These are phyloP conservation scores for Talaromyces sp. DNA, from an alignment of 2,329 filamentous ascomycete species.

Conservation along the genomic window DNA sequence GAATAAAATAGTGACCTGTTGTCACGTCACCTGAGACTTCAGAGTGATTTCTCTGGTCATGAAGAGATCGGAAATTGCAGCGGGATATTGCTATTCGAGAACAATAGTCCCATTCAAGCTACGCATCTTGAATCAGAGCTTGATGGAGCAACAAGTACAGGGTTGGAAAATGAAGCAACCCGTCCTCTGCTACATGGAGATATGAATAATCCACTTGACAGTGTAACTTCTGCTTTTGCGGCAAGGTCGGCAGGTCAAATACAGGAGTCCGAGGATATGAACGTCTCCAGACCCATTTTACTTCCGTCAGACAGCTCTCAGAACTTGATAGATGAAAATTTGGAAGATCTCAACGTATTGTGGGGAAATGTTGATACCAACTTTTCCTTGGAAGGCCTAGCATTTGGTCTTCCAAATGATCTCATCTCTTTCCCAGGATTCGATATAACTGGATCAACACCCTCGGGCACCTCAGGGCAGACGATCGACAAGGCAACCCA, in stretches of 20 bases:
- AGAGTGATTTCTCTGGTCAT: slow-evolving; percentile 12
- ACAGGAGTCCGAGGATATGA: neutral
- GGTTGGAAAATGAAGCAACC: slow-evolving; percentile 3
- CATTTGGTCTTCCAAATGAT: slow-evolving; percentile 14
- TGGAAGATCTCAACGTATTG: slow-evolving; percentile 13
- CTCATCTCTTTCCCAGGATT: slow-evolving; percentile 14
- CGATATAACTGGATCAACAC: slow-evolving; percentile 11
- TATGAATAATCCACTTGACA: neutral
- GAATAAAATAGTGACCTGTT: slow-evolving; percentile 11
- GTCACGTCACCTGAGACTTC: slow-evolving; percentile 11
- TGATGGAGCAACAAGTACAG: neutral
- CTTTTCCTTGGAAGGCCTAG: slow-evolving; percentile 13
- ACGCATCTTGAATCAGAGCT: slow-evolving; percentile 7
- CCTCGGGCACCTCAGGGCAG: slow-evolving; percentile 3
- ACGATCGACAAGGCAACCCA: neutral
- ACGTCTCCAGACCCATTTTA: slow-evolving; percentile 4
- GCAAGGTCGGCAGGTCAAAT: neutral
- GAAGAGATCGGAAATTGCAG: slow-evolving; percentile 12
- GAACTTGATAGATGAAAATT: slow-evolving; percentile 8
- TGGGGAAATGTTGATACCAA: slow-evolving; percentile 10
- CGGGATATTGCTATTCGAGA: slow-evolving; percentile 4
- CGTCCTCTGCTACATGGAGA: slow-evolving; percentile 9
- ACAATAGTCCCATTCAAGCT: neutral
- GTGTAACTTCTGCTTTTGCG: neutral
- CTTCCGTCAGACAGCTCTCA: slow-evolving; percentile 2